Conservation (phyloP, 352 stramenopile species). For the Phytophthora tentaculata region DNA sequence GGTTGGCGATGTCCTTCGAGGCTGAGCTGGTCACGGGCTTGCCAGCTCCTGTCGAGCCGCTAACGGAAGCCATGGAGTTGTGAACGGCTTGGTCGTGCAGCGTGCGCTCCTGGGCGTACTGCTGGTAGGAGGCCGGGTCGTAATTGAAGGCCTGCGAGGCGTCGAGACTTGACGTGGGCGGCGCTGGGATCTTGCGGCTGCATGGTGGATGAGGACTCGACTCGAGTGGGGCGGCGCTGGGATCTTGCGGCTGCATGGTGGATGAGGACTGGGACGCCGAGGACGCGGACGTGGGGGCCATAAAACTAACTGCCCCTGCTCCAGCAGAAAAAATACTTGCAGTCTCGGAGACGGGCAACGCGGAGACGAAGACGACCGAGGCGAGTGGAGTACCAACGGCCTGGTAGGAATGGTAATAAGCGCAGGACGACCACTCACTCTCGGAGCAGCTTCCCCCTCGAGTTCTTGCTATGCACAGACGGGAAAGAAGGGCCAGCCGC, state of each 20-base stretch:
- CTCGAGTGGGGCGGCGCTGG: conserved; percentile 28
- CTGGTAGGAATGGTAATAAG: conserved; percentile 51
- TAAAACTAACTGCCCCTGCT: conserved; percentile 61
- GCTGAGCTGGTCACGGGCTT: conserved; percentile 10
- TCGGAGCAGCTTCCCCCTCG: conserved; percentile 10
- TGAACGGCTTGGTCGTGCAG: conserved; percentile 45
- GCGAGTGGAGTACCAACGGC: conserved; percentile 31
- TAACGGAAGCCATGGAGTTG: conserved; percentile 30
- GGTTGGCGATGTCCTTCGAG: neutral
- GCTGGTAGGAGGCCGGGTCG: conserved; percentile 54
- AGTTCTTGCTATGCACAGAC: conserved; percentile 29
- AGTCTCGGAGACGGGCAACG: conserved; percentile 32
- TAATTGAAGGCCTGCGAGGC: conserved; percentile 53
- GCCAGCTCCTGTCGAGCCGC: neutral
- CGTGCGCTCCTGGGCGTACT: conserved; percentile 49
- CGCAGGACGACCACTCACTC: conserved; percentile 48
- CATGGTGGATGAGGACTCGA: conserved; percentile 33
- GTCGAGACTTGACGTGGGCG: conserved; percentile 38
- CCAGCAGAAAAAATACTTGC: conserved; percentile 43
- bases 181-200: conserved; percentile 40
- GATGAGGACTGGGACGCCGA: conserved; percentile 33
- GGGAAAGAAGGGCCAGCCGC: conserved; percentile 39
- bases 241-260: conserved; percentile 45
- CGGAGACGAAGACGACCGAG: conserved; percentile 30
- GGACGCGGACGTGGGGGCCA: conserved; percentile 56